Conservation (phyloP, 2,329 filamentous ascomycete species). For the Scedosporium boydii region DNA sequence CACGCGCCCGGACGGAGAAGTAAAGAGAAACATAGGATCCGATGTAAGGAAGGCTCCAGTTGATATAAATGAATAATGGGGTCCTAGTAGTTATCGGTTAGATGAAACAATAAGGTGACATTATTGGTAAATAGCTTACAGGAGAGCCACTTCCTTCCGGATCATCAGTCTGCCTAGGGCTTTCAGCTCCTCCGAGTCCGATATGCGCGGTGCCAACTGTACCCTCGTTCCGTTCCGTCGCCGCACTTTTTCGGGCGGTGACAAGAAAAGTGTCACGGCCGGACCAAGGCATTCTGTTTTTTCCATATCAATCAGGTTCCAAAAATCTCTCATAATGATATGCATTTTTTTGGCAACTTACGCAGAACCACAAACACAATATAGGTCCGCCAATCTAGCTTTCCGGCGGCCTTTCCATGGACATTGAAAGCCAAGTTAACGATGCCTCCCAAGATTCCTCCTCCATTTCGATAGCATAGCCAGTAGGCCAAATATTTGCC, state of each 20-base stretch:
- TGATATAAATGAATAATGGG: conserved; percentile 16
- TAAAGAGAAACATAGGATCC: conserved; percentile 14
- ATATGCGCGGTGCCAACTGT: conserved; percentile 12
- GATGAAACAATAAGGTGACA: conserved; percentile 8
- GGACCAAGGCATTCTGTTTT: conserved; percentile 14
- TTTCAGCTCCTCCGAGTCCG: conserved; percentile 15
- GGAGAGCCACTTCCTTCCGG: conserved; percentile 9
- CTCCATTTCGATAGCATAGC: conserved; percentile 42
- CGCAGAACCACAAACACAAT: conserved; percentile 17
- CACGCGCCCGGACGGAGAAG: conserved; percentile 13
- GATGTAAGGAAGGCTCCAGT: conserved; percentile 11
- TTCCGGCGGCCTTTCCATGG: conserved; percentile 14
- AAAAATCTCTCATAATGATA: too few relatives aligned
- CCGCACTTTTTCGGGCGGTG: conserved; percentile 17
- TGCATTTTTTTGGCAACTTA: background rate
- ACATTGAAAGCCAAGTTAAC: conserved; percentile 35
- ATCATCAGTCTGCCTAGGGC: conserved; percentile 12
- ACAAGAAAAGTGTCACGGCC: conserved; percentile 17
- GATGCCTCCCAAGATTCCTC: conserved; percentile 32
- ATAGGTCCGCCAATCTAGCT: conserved; percentile 17
- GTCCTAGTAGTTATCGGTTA: conserved; percentile 6
- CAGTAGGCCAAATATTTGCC: conserved; percentile 50
- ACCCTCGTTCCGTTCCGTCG: conserved; percentile 17
- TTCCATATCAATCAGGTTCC: too few relatives aligned
- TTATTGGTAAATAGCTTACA: background rate